Percentiles rank a stretch among this genome's conserved stretches.
phyloP scores from a whole-genome alignment of 225 moss, liverwort and hornwort genomes.

The Pseudisothecium myosuroides region DNA sequence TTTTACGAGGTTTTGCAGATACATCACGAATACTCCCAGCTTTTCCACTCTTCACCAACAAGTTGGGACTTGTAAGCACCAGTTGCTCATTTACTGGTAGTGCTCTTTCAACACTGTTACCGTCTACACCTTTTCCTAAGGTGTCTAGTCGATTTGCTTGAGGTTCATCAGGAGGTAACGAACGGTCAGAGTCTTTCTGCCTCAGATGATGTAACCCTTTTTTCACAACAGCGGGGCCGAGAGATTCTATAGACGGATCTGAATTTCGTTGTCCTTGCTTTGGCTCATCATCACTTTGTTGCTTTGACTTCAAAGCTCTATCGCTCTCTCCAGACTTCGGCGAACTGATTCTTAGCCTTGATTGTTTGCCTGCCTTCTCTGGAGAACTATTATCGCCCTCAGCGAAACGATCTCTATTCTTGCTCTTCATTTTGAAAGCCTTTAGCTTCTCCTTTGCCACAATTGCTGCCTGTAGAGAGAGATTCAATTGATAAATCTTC shows the following conservation, averaged over 20 bases:
- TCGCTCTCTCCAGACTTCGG: not conserved
- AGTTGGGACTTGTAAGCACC: not conserved
- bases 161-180: not conserved
- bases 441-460: slow-evolving; percentile 20
- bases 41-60: not conserved
- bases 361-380: not conserved
- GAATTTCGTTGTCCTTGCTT: not conserved
- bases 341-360: not conserved
- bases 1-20: not conserved
- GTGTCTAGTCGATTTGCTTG: not conserved
- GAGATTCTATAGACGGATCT: not conserved
- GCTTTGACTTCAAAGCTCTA: not conserved
- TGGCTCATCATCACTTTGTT: not conserved
- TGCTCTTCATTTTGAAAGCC: slow-evolving; percentile 18
- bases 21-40: not conserved
- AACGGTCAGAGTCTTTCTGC: slow-evolving; percentile 1
- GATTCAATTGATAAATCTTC: not conserved
- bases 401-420: not conserved
- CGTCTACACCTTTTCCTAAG: not conserved
- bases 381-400: not conserved
- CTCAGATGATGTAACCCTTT: not conserved
- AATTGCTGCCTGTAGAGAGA: slow-evolving; percentile 15
- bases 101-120: not conserved
- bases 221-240: not conserved
- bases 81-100: not conserved